These are phyloP conservation scores for Paraphaeosphaeria minitans DNA, from an alignment of 2,329 filamentous ascomycete species.

Conservation along the genomic window DNA sequence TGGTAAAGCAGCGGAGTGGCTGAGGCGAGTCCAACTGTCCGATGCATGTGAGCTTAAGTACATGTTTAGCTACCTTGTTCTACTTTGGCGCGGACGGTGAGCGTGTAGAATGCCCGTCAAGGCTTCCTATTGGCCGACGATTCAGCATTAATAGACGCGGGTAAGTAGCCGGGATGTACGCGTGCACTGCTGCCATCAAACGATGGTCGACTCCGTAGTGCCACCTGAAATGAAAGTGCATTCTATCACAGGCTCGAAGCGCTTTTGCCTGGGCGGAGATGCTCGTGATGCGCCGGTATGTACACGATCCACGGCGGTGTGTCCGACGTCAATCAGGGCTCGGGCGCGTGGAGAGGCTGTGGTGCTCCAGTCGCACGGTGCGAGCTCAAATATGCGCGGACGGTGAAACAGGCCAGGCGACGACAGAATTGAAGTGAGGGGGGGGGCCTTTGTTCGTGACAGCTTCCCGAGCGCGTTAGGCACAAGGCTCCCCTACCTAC, in stretches of 20 bases:
- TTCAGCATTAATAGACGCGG: conserved; percentile 16
- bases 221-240: conserved; percentile 17
- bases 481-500: conserved; percentile 3
- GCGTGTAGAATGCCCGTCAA: conserved; percentile 1
- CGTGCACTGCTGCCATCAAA: conserved; percentile 22
- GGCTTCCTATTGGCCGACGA: conserved; percentile 16
- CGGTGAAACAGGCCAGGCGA: background rate
- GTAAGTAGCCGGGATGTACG: conserved; percentile 30
- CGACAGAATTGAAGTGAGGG: background rate
- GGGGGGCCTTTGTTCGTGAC: background rate
- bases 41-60: conserved; percentile 14
- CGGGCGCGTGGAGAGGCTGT: conserved; percentile 4
- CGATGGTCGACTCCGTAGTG: conserved; percentile 14
- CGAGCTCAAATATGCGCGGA: background rate
- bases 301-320: conserved; percentile 11
- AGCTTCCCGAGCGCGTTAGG: conserved; percentile 19
- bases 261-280: conserved; percentile 7
- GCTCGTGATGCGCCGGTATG: conserved; percentile 20
- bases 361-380: conserved; percentile 7
- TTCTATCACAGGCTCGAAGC: conserved; percentile 14
- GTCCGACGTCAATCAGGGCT: background rate
- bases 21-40: conserved; percentile 11
- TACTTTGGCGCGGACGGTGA: background rate
- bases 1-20: conserved; percentile 40
- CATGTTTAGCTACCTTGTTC: background rate